phyloP scores from a whole-genome alignment of 495 filamentous ascomycete genomes.

The Sabuloglossum arenarium region DNA sequence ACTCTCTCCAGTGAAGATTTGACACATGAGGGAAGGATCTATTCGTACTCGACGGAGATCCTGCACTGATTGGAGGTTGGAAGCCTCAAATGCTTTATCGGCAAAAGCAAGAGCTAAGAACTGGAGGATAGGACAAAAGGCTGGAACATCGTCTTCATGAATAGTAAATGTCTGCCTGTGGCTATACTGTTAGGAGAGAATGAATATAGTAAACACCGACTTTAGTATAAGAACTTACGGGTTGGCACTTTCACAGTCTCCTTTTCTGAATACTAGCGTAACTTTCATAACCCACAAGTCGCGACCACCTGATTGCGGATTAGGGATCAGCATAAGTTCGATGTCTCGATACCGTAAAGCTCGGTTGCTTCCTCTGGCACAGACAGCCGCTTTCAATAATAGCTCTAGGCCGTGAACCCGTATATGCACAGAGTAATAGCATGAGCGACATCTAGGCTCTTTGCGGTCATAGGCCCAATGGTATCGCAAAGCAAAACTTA shows the following conservation, averaged over 20 bases:
- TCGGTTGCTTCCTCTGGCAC: neutral
- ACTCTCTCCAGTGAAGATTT: neutral
- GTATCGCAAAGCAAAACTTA: neutral
- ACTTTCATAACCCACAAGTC: neutral
- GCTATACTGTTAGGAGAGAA: neutral
- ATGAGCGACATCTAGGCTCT: neutral
- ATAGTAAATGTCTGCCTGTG: neutral
- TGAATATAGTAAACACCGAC: neutral
- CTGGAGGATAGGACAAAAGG: neutral
- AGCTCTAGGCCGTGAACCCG: neutral
- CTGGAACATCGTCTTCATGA: neutral
- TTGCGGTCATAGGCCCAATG: constrained; percentile 1
- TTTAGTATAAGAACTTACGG: neutral
- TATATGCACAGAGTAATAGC: neutral
- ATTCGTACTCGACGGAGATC: neutral
- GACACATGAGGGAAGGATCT: neutral
- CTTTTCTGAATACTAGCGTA: neutral
- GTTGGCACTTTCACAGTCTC: neutral
- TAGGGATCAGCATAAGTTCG: neutral
- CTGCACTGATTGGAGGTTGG: neutral
- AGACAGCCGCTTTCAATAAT: neutral
- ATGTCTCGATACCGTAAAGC: neutral
- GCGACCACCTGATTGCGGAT: neutral
- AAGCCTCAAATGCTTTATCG: neutral
- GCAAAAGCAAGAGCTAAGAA: neutral